A percentile compares a stretch with the other conserved stretches of the same genome.
Evolutionary conservation across 768 basidiomycete genomes (phyloP).

Genomic region (Pleurotus tuoliensis): DNA sequence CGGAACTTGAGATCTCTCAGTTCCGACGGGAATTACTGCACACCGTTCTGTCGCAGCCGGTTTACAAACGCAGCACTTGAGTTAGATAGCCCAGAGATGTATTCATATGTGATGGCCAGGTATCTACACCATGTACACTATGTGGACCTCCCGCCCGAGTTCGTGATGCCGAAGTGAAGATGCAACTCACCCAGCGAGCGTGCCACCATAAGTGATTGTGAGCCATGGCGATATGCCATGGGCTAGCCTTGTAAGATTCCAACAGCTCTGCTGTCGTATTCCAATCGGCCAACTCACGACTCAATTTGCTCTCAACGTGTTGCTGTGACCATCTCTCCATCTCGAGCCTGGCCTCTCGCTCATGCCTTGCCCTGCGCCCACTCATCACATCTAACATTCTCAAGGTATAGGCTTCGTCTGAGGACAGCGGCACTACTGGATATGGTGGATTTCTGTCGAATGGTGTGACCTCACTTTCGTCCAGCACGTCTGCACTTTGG

Average conservation of each 20-base stretch:
- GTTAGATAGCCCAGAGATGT: too few relatives aligned
- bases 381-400: conserved; percentile 6
- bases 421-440: too few relatives aligned
- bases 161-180: not conserved
- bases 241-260: not conserved
- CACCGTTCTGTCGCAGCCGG: not conserved
- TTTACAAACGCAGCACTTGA: too few relatives aligned
- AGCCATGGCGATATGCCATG: not conserved
- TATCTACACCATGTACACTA: too few relatives aligned
- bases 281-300: not conserved
- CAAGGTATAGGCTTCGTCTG: not conserved
- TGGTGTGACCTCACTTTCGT: not conserved
- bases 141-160: not conserved
- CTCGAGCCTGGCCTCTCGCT: not conserved
- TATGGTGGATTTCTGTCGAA: not conserved
- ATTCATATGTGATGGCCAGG: too few relatives aligned
- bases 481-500: conserved; percentile 2
- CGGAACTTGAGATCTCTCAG: not conserved
- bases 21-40: not conserved
- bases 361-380: not conserved
- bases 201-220: not conserved
- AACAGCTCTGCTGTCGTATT: not conserved
- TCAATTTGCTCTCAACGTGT: not conserved
- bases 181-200: not conserved
- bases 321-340: not conserved